Percentiles rank a stretch among this genome's conserved stretches.
Conservation (phyloP, 2,329 filamentous ascomycete species). For the Westerdykella ornata region DNA sequence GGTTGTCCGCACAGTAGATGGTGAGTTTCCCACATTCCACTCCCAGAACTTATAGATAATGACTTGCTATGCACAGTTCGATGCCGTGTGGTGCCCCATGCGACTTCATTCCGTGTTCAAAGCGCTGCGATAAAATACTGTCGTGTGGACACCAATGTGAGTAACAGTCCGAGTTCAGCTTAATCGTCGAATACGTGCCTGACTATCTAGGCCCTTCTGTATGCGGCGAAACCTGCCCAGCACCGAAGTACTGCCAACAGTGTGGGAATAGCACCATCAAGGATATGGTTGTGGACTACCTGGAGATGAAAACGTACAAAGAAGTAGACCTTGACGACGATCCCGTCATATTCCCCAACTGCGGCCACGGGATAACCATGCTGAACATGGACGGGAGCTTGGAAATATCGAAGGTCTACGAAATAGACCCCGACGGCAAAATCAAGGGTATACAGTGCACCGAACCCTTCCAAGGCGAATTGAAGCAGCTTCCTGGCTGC, state of each 20-base stretch:
- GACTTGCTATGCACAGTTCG: constrained; percentile 5
- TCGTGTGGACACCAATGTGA: constrained; percentile 56
- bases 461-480: constrained; percentile 42
- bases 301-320: constrained; percentile 49
- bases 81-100: constrained; percentile 63
- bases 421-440: constrained; percentile 32
- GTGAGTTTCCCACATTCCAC: constrained; percentile 1
- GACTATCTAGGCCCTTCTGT: constrained; percentile 43
- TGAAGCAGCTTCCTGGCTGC: constrained; percentile 45
- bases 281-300: constrained; percentile 49
- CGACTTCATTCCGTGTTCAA: constrained; percentile 58
- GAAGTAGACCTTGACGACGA: constrained; percentile 54
- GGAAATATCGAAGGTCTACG: constrained; percentile 48
- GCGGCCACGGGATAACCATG: constrained; percentile 57
- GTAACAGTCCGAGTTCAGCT: constrained; percentile 1
- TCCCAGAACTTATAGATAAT: background rate
- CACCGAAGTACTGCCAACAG: constrained; percentile 48
- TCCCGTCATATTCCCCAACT: constrained; percentile 57
- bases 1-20: constrained; percentile 49
- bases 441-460: constrained; percentile 32
- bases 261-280: constrained; percentile 47
- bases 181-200: background rate
- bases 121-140: constrained; percentile 50
- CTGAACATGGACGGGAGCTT: constrained; percentile 57
- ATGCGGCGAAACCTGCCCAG: constrained; percentile 59